These are phyloP conservation scores for Aspergillus floridensis DNA, from an alignment of 2,329 filamentous ascomycete genomes.

Conservation along the genomic window DNA sequence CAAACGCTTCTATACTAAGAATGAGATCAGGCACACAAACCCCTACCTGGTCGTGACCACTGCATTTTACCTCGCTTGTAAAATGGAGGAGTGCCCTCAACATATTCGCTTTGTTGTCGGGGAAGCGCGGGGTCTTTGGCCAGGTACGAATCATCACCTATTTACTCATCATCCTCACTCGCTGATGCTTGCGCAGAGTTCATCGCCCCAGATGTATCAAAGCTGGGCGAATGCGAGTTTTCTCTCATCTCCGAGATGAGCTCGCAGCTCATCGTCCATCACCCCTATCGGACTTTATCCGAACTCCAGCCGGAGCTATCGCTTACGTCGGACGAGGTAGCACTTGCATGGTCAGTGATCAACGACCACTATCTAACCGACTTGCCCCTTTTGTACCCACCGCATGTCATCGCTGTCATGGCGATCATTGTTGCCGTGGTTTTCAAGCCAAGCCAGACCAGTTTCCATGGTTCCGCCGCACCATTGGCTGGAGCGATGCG, in stretches of 20 bases:
- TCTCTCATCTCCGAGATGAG: slow-evolving; percentile 86
- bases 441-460: slow-evolving; percentile 62
- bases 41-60: slow-evolving; percentile 92
- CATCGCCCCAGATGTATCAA: slow-evolving; percentile 71
- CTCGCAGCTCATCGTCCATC: slow-evolving; percentile 84
- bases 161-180: background rate
- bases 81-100: slow-evolving; percentile 96
- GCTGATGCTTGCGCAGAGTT: slow-evolving; percentile 52
- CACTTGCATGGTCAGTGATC: slow-evolving; percentile 76
- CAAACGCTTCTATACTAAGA: slow-evolving; percentile 86
- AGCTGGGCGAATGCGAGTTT: slow-evolving; percentile 92
- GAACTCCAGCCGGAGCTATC: slow-evolving; percentile 67
- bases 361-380: slow-evolving; percentile 94
- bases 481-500: slow-evolving; percentile 36
- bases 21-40: slow-evolving; percentile 89
- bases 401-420: slow-evolving; percentile 85
- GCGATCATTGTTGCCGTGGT: slow-evolving; percentile 82
- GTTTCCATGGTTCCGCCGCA: slow-evolving; percentile 32
- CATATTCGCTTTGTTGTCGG: slow-evolving; percentile 88
- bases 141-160: slow-evolving; percentile 48
- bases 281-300: slow-evolving; percentile 79
- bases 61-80: slow-evolving; percentile 90
- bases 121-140: slow-evolving; percentile 83
- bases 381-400: slow-evolving; percentile 77
- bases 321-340: slow-evolving; percentile 73